Base-by-base conservation (phyloP, 352 stramenopile genomes). In the Aphanomyces astaci region DNA sequence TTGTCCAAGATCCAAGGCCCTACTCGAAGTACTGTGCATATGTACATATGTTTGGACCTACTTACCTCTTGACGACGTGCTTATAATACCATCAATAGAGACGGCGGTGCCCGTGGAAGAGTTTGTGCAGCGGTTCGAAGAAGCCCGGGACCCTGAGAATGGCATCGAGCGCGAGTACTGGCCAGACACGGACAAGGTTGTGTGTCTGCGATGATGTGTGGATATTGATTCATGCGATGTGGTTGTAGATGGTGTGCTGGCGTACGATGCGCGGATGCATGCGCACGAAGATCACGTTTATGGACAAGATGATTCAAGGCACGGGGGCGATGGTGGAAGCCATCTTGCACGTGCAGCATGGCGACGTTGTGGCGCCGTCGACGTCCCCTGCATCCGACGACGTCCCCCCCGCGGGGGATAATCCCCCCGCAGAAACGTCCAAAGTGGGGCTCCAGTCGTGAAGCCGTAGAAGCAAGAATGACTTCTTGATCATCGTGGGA, bases 141-240 rank as follows among this genome's bases (percentile, higher is more conserved):
- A 98, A 63, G 95, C 95, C 24, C 92, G 95, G 72, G 89, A 98
- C 71, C 95, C 95, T 3, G 95, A 98, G 55, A 96, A 95, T 68
- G 92, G 93, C 3, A 98, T 98, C 43, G 95, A 98, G 77, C 88
- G 95, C 33, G 92, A 94, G 32, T 98, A 98, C 72, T 96, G 96
- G 82, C 95, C 95, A 0, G 91, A 96, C 70, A 97, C 97, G 72
- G 87, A 98, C 75, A 83, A 88, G 27, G 55, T 86, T n/a, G n/a
- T n/a, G n/a, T n/a, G 2, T 17, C 10, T 22, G 3, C 4, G 28
- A 9, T 19, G 13, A 46, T 57, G 7, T 64, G 22, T 54, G 2
- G 11, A n/a, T n/a, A n/a, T 59, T 0, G 22, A 32, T 27, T 11
- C 11, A 22, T n/a, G 39, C 39, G 7, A 57, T 4, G 19, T 19